Evolutionary conservation across 75 land plant genomes (phyloP).

Genomic region (Pinus taeda): DNA sequence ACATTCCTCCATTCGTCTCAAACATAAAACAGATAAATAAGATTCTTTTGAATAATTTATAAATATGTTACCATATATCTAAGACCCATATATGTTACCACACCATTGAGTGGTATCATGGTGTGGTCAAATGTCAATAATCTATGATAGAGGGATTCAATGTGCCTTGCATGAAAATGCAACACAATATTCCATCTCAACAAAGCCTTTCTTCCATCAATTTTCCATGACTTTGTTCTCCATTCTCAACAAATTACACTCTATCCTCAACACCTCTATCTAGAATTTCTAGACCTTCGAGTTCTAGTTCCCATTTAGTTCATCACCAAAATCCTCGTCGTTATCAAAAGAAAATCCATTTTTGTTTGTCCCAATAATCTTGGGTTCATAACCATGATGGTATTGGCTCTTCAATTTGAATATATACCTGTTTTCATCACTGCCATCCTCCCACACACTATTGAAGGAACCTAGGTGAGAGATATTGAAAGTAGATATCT

Average conservation of each 20-base stretch:
- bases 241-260: constrained; percentile 73
- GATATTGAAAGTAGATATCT: too few relatives aligned
- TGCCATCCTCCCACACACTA: background rate
- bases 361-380: background rate
- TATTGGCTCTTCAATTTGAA: background rate
- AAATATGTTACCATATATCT: too few relatives aligned
- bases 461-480: background rate
- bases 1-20: too few relatives aligned
- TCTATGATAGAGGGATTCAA: too few relatives aligned
- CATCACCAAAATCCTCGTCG: constrained; percentile 6
- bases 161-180: too few relatives aligned
- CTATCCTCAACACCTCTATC: constrained; percentile 71
- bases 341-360: background rate
- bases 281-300: constrained; percentile 54
- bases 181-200: too few relatives aligned
- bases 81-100: too few relatives aligned
- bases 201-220: too few relatives aligned
- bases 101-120: too few relatives aligned
- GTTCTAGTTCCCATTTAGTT: constrained; percentile 2
- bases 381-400: background rate
- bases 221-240: constrained; percentile 54
- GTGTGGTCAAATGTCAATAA: too few relatives aligned
- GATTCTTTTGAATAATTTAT: too few relatives aligned
- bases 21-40: too few relatives aligned
- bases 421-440: background rate